Evolutionary conservation across 2,329 filamentous ascomycete genomes (phyloP).

Genomic region (Dactylellina parvicollis): DNA sequence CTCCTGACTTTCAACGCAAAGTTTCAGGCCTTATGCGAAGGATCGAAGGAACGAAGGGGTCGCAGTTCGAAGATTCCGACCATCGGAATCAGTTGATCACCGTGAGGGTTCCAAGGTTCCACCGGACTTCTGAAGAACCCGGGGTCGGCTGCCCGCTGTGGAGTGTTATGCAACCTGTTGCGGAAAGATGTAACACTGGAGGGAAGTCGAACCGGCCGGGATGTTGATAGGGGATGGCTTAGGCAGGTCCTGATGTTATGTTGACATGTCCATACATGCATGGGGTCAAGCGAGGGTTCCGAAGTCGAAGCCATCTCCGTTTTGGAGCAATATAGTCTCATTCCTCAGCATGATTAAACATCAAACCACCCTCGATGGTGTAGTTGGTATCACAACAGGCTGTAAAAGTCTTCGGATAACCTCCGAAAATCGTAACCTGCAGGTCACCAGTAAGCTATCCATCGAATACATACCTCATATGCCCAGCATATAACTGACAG

Average conservation of each 20-base stretch:
- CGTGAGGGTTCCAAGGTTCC: neutral
- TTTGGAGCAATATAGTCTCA: neutral
- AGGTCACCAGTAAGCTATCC: constrained; percentile 50
- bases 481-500: constrained; percentile 27
- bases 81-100: neutral
- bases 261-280: too few species aligned
- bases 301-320: neutral
- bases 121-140: neutral
- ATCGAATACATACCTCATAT: constrained; percentile 23
- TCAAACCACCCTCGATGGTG: constrained; percentile 54
- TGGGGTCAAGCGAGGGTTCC: neutral
- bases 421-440: constrained; percentile 52
- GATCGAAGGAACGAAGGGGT: constrained; percentile 4
- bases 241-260: constrained; percentile 10
- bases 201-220: constrained; percentile 3
- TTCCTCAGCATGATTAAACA: neutral
- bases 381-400: constrained; percentile 55
- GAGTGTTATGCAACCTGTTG: constrained; percentile 29
- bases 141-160: constrained; percentile 21
- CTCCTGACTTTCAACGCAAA: constrained; percentile 7
- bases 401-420: constrained; percentile 53
- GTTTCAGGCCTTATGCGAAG: neutral
- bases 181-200: constrained; percentile 45
- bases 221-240: neutral
- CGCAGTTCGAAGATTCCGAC: constrained; percentile 6